These are phyloP conservation scores for Monilinia fructigena DNA, from an alignment of 2,329 filamentous ascomycete species.

Conservation along the genomic window DNA sequence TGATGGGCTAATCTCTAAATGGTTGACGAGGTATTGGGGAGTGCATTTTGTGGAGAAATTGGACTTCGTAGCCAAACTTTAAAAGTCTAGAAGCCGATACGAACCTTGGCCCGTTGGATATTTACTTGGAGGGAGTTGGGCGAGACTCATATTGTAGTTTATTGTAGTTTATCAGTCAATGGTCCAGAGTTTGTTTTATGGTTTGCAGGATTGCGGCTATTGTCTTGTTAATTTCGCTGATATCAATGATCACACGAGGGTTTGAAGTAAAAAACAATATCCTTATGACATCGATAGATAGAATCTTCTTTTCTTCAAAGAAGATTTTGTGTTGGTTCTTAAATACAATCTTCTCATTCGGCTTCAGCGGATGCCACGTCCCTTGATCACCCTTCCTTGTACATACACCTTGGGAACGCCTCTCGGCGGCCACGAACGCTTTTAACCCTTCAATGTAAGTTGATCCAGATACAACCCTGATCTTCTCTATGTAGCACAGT, in stretches of 20 bases:
- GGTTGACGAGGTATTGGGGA: background rate
- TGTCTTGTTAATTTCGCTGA: background rate
- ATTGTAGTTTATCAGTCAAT: background rate
- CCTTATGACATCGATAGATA: background rate
- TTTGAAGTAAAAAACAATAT: background rate
- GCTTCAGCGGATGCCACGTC: constrained; percentile 1
- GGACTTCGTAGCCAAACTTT: background rate
- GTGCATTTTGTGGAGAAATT: background rate
- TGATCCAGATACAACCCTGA: no score
- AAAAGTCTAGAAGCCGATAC: background rate
- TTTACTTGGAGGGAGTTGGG: background rate
- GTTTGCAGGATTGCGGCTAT: background rate
- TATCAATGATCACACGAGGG: background rate
- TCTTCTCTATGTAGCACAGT: no score
- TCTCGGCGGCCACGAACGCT: constrained; percentile 1
- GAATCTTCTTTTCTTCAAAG: background rate
- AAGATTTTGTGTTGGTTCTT: constrained; percentile 1
- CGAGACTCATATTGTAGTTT: no score
- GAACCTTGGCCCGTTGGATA: background rate
- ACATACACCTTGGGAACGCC: constrained; percentile 2
- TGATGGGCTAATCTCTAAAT: background rate
- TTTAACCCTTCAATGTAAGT: background rate
- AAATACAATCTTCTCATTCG: background rate
- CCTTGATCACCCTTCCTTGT: background rate
- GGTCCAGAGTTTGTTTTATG: background rate